phyloP scores from a whole-genome alignment of 371 early-diverging fungal genomes.

The Mucor irregularis region DNA sequence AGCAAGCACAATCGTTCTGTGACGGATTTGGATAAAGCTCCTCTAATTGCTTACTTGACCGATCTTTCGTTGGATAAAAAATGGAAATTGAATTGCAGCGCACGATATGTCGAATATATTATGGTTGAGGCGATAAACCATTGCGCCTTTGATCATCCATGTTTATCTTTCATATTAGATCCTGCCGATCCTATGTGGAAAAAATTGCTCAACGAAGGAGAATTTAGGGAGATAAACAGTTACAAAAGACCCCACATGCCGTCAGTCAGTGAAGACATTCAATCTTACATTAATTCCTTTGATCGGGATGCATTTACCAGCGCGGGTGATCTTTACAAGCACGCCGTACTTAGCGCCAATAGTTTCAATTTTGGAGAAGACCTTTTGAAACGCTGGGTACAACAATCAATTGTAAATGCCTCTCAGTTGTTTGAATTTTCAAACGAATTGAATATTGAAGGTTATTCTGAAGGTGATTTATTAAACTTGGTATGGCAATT shows the following conservation, averaged over 20 bases:
- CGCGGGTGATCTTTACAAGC: constrained; percentile 2
- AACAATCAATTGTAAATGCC: neutral
- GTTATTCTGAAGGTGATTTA: constrained; percentile 2
- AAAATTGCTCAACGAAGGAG: neutral
- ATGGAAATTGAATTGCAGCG: no score
- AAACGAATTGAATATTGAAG: neutral
- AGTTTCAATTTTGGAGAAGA: neutral
- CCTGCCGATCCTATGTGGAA: neutral
- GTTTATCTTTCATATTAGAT: constrained; percentile 6
- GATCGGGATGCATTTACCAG: neutral
- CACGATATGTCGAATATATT: neutral
- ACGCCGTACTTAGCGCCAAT: neutral
- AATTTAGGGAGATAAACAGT: neutral
- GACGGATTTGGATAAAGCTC: no score
- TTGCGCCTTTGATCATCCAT: constrained; percentile 4
- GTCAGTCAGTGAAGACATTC: neutral
- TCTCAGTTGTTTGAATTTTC: constrained; percentile 1
- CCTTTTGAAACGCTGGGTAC: neutral
- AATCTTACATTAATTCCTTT: neutral
- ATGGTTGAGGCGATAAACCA: neutral
- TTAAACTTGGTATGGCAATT: neutral
- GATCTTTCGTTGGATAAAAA: no score
- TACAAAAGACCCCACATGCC: neutral
- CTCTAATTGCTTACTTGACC: no score
- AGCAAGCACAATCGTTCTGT: no score